phyloP scores from a whole-genome alignment of 2,329 filamentous ascomycete genomes.

The Aspergillus pseudotamarii region DNA sequence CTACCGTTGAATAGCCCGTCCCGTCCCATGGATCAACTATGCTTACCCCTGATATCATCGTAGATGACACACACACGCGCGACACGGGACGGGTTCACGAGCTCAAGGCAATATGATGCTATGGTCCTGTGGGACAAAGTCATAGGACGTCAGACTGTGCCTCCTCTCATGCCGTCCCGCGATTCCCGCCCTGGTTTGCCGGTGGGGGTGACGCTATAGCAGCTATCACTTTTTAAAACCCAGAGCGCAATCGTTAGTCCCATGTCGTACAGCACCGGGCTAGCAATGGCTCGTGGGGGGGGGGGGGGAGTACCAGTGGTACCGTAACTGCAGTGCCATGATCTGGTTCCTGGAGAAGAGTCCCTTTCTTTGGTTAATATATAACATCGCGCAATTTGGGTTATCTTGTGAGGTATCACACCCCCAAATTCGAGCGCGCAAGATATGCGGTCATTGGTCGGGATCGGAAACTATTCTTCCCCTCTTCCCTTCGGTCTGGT shows the following conservation, averaged over 20 bases:
- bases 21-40: neutral
- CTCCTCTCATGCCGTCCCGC: conserved; percentile 16
- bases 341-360: neutral
- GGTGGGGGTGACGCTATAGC: conserved; percentile 4
- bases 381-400: neutral
- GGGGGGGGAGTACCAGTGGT: neutral
- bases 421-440: neutral
- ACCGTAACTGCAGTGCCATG: neutral
- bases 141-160: neutral
- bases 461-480: neutral
- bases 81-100: neutral
- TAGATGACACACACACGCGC: neutral
- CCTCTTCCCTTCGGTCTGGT: neutral
- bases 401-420: neutral
- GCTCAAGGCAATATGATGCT: neutral
- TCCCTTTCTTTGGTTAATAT: neutral
- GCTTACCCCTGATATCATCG: neutral
- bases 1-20: neutral
- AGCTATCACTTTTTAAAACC: neutral
- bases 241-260: neutral
- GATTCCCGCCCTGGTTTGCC: conserved; percentile 18
- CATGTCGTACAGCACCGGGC: neutral
- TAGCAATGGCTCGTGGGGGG: neutral
- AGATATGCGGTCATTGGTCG: neutral
- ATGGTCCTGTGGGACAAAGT: neutral